phyloP scores from a whole-genome alignment of 305 asterid species.

The Fraxinus baroniana region DNA sequence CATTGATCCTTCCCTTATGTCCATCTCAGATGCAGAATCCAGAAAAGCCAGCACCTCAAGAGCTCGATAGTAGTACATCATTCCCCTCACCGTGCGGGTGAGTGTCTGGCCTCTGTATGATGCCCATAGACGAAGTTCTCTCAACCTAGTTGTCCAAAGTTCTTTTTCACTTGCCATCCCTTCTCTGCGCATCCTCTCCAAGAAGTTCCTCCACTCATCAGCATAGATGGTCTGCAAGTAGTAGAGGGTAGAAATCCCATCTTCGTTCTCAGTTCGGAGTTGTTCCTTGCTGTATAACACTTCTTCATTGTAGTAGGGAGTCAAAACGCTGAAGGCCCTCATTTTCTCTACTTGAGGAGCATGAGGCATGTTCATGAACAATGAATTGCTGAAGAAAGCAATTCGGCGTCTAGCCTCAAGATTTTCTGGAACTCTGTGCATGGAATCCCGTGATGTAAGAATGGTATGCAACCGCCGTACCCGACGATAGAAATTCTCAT shows the following conservation, averaged over 20 bases:
- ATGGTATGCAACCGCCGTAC: conserved; percentile 45
- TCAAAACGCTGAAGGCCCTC: conserved; percentile 56
- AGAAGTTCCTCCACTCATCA: conserved; percentile 52
- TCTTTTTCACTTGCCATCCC: conserved; percentile 45
- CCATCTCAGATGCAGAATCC: conserved; percentile 91
- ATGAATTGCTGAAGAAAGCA: conserved; percentile 53
- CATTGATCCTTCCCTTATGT: conserved; percentile 70
- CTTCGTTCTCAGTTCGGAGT: conserved; percentile 54
- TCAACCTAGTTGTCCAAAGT: conserved; percentile 38
- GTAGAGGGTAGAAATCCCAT: conserved; percentile 48
- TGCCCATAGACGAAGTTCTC: conserved; percentile 74
- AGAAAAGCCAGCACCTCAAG: conserved; percentile 88
- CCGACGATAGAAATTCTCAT: conserved; percentile 44
- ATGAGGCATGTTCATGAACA: conserved; percentile 54
- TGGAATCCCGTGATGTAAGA: conserved; percentile 53
- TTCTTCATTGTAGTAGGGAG: conserved; percentile 54
- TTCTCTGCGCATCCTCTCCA: conserved; percentile 47
- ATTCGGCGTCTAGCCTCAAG: conserved; percentile 56
- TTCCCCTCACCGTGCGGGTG: conserved; percentile 86
- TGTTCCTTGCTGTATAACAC: conserved; percentile 48
- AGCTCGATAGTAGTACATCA: conserved; percentile 94
- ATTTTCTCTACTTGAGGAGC: conserved; percentile 58
- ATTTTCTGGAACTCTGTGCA: conserved; percentile 45
- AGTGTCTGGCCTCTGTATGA: conserved; percentile 98
- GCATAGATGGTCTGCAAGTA: conserved; percentile 53